Evolutionary conservation across 2,329 filamentous ascomycete species (phyloP), one percentile per base, ranked within the genome.

Genomic region (Daldinia sp.): DNA sequence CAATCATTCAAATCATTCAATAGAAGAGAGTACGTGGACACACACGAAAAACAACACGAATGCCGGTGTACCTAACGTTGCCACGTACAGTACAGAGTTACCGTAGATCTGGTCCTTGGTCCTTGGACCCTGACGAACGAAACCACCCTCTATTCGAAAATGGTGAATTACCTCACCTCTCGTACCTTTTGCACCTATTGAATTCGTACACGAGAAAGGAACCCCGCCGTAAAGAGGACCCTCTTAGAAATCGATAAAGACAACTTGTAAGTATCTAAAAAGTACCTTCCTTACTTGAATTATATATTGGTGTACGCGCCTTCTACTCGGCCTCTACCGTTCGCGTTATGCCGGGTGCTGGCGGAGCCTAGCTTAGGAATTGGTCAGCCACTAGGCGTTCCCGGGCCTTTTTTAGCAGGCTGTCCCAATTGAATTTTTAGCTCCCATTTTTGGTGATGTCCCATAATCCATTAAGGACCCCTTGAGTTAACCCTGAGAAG

Each of bases 381-480:
- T 41, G 59, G 64, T 35, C 53, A 69, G 66, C 69, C 69, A 67
- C 69, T 71, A 67, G 69, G 66, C 63, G 58, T 71, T 64, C 67
- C 69, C 69, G 69, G 69, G 44, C 48, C 66, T 57, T 71, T 69
- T 69, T 67, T 37, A 67, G 65, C 64, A 69, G 66, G 50, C 42
- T 64, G 63, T 67, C 66, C 69, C 66, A 57, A 71, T 71, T 69
- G 63, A 69, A 60, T 53, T 63, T 67, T 67, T 71, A 67, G 69
- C 51, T 71, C 54, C 69, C 63, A 69, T 54, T 60, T 63, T 65
- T 67, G 65, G 68, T 33, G 65, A 63, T 62, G 67, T 41, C 33
- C 33, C 33, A 26, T 28, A 28, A 46, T 26, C 5, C 6, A 48
- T 39, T 13, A 12, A 33, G 30, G 35, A 15, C 10, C 53, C 53